These are phyloP conservation scores for Lachnellula suecica DNA, from an alignment of 2,329 filamentous ascomycete genomes.

Conservation along the genomic window DNA sequence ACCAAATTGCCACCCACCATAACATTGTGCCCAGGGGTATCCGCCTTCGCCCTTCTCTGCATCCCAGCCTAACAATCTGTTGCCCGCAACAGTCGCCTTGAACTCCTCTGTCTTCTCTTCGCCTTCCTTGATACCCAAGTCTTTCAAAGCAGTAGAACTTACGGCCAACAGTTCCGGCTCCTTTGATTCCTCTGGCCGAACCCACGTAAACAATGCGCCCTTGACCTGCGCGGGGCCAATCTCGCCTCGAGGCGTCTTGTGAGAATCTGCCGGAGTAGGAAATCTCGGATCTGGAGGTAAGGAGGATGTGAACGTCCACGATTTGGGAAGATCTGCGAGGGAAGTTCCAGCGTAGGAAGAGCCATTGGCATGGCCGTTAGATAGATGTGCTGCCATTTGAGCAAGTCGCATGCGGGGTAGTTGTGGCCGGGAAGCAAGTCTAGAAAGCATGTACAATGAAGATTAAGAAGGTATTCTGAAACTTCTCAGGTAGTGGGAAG, in stretches of 20 bases:
- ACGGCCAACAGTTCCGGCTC: conserved; percentile 79
- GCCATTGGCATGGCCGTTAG: conserved; percentile 22
- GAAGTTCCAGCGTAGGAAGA: conserved; percentile 24
- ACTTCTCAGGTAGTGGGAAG: not conserved
- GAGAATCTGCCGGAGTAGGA: conserved; percentile 77
- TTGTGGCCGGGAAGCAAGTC: conserved; percentile 21
- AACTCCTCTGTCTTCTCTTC: conserved; percentile 75
- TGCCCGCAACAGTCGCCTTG: conserved; percentile 74
- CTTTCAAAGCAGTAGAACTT: conserved; percentile 73
- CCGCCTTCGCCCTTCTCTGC: conserved; percentile 64
- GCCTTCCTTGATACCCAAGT: conserved; percentile 71
- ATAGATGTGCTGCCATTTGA: conserved; percentile 46
- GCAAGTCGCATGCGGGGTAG: conserved; percentile 37
- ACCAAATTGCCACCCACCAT: conserved; percentile 80
- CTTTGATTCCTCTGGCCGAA: conserved; percentile 72
- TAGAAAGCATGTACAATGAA: conserved; percentile 29
- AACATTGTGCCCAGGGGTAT: conserved; percentile 98
- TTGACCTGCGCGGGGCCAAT: conserved; percentile 82
- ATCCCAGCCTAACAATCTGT: conserved; percentile 78
- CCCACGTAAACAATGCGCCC: conserved; percentile 84
- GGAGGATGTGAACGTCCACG: conserved; percentile 63
- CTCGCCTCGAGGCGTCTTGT: conserved; percentile 73
- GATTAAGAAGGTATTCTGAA: not conserved
- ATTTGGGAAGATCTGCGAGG: conserved; percentile 59
- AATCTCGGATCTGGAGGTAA: conserved; percentile 77